Base-by-base conservation (phyloP, 2,329 filamentous ascomycete genomes). In the Lachnellula cervina region DNA sequence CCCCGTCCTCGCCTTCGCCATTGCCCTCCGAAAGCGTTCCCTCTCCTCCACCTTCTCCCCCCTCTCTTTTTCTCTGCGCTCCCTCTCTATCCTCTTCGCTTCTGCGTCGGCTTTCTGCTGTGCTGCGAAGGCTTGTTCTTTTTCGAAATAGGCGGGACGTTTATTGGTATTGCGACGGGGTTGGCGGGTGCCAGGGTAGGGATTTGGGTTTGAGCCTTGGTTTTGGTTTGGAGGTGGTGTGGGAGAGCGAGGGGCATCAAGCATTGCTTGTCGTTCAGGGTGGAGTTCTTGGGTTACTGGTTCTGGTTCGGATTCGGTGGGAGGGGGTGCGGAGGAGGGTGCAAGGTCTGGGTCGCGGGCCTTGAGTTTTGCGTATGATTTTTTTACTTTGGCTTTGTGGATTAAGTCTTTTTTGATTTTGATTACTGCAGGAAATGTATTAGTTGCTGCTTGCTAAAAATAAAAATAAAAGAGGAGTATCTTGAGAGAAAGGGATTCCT, bases 351-450 rank as follows among this genome's bases (percentile, higher is more conserved):
- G 60, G 56, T 70, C 67, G 52, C 64, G 65, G 42, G 84, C 84
- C 72, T 92, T 93, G 61, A 96, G 77, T 73, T 96, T 97, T 60
- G 88, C 88, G 70, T 96, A 97, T 43, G 88, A 83, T 73, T 96
- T 96, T 74, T 93, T 94, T 60, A 96, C 80, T 73, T 97, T 96
- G 58, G 92, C 91, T 71, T 94, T 95, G 72, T 91, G 84, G 66
- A 97, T 97, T 54, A 96, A 77, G 62, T 89, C 83, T 62, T 87
- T 81, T 73, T 97, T 97, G 68, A 96, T 94, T 73, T 93, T 93
- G 72, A 89, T 84, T 56, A 89, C 89, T 93, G 66, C 42, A 52
- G 53, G 21, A 38, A 14, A 2, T 38, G 46, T 62, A 49, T 49
- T 34, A 19, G 21, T 16, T 38, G 34, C 38, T n/a, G n/a, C 34